These are phyloP conservation scores for Hypomontagnella submonticulosa DNA, from an alignment of 495 filamentous ascomycete genomes.

Conservation along the genomic window DNA sequence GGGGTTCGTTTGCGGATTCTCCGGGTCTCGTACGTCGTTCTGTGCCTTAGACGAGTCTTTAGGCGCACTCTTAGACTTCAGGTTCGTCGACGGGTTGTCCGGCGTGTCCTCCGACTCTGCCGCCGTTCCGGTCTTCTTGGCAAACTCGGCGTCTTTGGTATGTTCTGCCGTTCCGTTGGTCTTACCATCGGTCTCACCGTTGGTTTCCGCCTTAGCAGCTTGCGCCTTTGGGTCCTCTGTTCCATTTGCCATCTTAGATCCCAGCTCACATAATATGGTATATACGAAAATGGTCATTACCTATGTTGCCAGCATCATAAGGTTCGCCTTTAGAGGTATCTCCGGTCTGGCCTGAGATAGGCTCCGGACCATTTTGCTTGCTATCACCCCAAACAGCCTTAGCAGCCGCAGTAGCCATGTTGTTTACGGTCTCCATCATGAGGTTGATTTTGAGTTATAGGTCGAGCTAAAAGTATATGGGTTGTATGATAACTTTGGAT, in stretches of 20 bases:
- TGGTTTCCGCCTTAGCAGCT: conserved; percentile 21
- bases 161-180: conserved; percentile 18
- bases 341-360: conserved; percentile 62
- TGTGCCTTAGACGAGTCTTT: conserved; percentile 52
- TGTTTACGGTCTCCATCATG: conserved; percentile 67
- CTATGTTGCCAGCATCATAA: conserved; percentile 68
- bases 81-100: conserved; percentile 41
- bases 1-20: conserved; percentile 48
- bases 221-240: conserved; percentile 33
- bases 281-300: conserved; percentile 36
- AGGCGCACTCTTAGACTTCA: conserved; percentile 34
- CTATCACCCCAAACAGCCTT: conserved; percentile 63
- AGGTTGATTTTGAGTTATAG: background rate
- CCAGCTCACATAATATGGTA: conserved; percentile 1
- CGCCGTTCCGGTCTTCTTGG: conserved; percentile 41
- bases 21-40: conserved; percentile 50
- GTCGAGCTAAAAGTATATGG: background rate
- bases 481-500: conserved; percentile 4
- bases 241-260: conserved; percentile 16
- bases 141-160: conserved; percentile 34
- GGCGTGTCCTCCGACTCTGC: conserved; percentile 32
- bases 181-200: conserved; percentile 5
- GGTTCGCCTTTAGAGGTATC: conserved; percentile 67
- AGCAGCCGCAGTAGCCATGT: conserved; percentile 56
- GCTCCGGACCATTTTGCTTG: conserved; percentile 56